phyloP scores from a whole-genome alignment of 2,329 filamentous ascomycete genomes.

The Phaeosphaeriaceae sp. region DNA sequence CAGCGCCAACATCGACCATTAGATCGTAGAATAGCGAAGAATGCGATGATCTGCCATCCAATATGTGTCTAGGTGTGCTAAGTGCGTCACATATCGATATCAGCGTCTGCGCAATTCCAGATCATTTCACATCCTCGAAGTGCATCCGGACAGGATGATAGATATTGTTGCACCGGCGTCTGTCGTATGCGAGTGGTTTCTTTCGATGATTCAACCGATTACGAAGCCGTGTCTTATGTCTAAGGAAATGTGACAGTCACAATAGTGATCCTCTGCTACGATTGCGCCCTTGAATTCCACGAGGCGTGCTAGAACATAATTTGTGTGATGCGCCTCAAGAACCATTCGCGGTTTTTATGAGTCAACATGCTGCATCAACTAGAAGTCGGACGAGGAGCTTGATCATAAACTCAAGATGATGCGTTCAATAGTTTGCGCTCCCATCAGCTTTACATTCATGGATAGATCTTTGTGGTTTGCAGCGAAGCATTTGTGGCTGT shows the following conservation, averaged over 20 bases:
- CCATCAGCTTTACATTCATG: background rate
- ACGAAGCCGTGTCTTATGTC: background rate
- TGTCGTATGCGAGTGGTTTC: constrained; percentile 15
- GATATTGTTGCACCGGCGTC: background rate
- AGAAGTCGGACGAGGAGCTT: too few relatives aligned
- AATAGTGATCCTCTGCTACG: background rate
- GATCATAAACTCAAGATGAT: too few relatives aligned
- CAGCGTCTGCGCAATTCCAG: background rate
- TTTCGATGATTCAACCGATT: constrained; percentile 9
- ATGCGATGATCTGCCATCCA: too few relatives aligned
- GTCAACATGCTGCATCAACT: constrained; percentile 8
- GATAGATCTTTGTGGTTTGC: background rate
- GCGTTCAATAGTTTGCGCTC: background rate
- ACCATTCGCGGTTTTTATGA: background rate
- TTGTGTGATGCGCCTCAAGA: background rate
- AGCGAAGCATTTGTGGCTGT: background rate
- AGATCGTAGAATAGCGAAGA: too few relatives aligned
- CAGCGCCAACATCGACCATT: too few relatives aligned
- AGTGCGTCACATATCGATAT: background rate
- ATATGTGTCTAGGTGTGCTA: too few relatives aligned
- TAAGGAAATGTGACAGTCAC: background rate
- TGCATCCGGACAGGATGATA: background rate
- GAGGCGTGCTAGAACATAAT: background rate
- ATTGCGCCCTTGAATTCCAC: background rate
- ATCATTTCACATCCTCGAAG: background rate